A percentile compares a stretch with the other conserved stretches of the same genome.
Evolutionary conservation across 2,329 filamentous ascomycete species (phyloP).

Genomic region (Parastagonospora nodorum): DNA sequence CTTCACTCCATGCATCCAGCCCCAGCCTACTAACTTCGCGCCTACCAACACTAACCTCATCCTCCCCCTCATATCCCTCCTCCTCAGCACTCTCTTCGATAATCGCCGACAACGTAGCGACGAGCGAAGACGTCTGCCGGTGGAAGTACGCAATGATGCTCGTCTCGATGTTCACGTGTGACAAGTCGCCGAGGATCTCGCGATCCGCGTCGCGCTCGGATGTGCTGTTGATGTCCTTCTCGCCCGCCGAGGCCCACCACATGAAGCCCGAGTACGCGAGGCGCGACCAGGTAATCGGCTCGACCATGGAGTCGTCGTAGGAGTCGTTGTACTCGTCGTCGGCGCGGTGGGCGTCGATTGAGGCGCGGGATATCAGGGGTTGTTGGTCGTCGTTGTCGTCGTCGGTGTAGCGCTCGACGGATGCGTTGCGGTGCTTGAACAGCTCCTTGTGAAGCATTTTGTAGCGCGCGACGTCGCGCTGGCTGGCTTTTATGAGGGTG

Average conservation of each 20-base stretch:
- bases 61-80: constrained; percentile 27
- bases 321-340: constrained; percentile 44
- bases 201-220: constrained; percentile 60
- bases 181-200: constrained; percentile 50
- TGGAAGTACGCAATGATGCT: constrained; percentile 82
- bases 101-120: constrained; percentile 66
- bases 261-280: constrained; percentile 83
- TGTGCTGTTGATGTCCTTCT: constrained; percentile 63
- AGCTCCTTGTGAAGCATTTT: constrained; percentile 43
- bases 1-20: constrained; percentile 75
- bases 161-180: constrained; percentile 63
- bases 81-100: constrained; percentile 49
- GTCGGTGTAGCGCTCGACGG: constrained; percentile 12
- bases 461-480: constrained; percentile 83
- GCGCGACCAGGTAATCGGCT: constrained; percentile 68
- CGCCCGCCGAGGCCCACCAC: constrained; percentile 88
- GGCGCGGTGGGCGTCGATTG: constrained; percentile 31
- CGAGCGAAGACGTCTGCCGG: constrained; percentile 69
- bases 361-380: constrained; percentile 26
- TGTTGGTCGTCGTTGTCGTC: constrained; percentile 30
- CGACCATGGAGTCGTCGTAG: constrained; percentile 52
- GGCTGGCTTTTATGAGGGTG: constrained; percentile 77
- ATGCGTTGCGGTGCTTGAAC: constrained; percentile 35
- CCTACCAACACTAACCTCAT: constrained; percentile 56
- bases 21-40: constrained; percentile 74